phyloP scores from a whole-genome alignment of 306 rosid species.

The Betula pendula region DNA sequence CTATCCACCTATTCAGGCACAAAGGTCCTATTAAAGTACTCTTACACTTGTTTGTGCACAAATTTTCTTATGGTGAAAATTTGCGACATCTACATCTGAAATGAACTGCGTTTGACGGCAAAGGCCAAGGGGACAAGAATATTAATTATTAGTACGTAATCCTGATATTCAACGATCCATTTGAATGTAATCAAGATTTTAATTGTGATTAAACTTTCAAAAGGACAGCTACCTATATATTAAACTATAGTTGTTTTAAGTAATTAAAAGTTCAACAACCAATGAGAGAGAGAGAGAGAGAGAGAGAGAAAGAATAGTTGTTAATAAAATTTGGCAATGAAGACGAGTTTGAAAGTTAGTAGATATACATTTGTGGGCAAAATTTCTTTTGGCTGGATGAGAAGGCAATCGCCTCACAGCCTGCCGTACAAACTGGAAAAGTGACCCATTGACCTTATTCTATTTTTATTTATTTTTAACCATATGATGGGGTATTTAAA shows the following conservation, averaged over 20 bases:
- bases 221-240: no score
- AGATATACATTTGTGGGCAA: no score
- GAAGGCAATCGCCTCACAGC: conserved; percentile 22
- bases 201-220: conserved; percentile 5
- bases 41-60: no score
- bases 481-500: neutral
- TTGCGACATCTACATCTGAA: neutral
- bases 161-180: conserved; percentile 29
- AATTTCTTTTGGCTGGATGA: conserved; percentile 20
- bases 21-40: no score
- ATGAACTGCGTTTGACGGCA: conserved; percentile 24
- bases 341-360: neutral
- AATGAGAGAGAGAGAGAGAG: neutral
- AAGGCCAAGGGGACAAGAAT: conserved; percentile 26
- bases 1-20: no score
- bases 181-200: conserved; percentile 34
- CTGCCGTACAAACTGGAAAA: conserved; percentile 34
- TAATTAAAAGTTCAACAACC: neutral
- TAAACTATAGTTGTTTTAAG: no score
- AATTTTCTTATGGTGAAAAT: no score
- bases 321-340: conserved; percentile 9
- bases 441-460: conserved; percentile 17
- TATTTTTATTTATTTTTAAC: neutral
- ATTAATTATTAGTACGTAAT: conserved; percentile 25
- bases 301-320: conserved; percentile 22